phyloP scores from a whole-genome alignment of 768 basidiomycete genomes.

The Amanita subjunquillea region DNA sequence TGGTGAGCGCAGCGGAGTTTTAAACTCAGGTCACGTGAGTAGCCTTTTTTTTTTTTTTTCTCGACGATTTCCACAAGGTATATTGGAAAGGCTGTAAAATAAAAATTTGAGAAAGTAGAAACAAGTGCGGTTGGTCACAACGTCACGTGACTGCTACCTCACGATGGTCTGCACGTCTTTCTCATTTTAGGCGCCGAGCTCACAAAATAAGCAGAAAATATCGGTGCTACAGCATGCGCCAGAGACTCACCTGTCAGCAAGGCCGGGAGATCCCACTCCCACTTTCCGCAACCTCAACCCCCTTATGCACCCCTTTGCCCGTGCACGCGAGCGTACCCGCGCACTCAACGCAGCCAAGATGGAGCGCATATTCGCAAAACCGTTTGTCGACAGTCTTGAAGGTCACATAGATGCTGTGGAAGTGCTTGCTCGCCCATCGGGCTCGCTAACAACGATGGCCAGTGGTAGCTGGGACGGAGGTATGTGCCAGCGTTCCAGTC shows the following conservation, averaged over 20 bases:
- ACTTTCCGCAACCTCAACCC: conserved; percentile 89
- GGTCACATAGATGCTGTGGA: conserved; percentile 96
- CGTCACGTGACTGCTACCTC: no score
- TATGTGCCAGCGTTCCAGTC: conserved; percentile 26
- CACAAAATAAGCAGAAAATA: conserved; percentile 50
- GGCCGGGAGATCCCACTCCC: conserved; percentile 80
- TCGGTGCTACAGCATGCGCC: conserved; percentile 80
- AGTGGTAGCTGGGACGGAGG: conserved; percentile 97
- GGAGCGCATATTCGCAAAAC: conserved; percentile 96
- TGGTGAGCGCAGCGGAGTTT: no score
- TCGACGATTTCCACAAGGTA: no score
- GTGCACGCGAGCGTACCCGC: conserved; percentile 85
- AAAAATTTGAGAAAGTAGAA: no score
- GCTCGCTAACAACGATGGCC: conserved; percentile 67
- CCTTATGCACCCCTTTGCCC: conserved; percentile 90
- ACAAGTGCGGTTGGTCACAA: no score
- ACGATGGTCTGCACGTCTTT: no score
- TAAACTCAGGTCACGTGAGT: no score
- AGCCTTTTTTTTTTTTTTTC: no score
- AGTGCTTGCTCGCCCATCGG: conserved; percentile 61
- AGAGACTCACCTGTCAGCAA: conserved; percentile 57
- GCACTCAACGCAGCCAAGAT: conserved; percentile 95
- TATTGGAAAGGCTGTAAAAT: no score
- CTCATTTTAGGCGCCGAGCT: no score
- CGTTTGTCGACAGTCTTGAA: conserved; percentile 82